Evolutionary conservation across 257 asterid species (phyloP).

Genomic region (Lantana camara): DNA sequence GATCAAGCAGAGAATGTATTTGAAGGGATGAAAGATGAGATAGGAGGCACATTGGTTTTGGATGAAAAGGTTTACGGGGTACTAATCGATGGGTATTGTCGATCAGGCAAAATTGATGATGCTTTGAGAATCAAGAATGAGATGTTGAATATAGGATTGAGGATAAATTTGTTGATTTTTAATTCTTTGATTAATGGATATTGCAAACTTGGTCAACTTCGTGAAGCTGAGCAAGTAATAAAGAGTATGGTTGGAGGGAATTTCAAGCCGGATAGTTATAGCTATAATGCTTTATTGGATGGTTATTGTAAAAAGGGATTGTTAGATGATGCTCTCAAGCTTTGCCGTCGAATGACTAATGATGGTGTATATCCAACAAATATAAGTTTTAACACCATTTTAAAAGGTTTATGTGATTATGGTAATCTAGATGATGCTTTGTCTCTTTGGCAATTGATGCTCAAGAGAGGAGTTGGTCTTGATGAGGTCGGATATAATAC

Average conservation of each 20-base stretch:
- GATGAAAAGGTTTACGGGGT: constrained; percentile 78
- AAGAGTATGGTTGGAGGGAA: constrained; percentile 50
- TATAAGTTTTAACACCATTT: constrained; percentile 71
- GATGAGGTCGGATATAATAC: constrained; percentile 74
- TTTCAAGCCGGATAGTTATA: constrained; percentile 74
- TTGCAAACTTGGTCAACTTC: constrained; percentile 63
- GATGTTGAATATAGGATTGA: constrained; percentile 67
- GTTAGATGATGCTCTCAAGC: constrained; percentile 57
- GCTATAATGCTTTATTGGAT: constrained; percentile 69
- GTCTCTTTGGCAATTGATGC: constrained; percentile 74
- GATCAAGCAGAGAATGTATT: constrained; percentile 67
- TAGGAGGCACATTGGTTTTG: constrained; percentile 36
- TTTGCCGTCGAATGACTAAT: constrained; percentile 64
- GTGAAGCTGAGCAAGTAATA: constrained; percentile 59
- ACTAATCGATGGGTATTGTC: constrained; percentile 77
- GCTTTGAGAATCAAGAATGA: constrained; percentile 69
- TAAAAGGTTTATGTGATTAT: constrained; percentile 71
- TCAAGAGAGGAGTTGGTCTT: constrained; percentile 67
- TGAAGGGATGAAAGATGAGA: constrained; percentile 53
- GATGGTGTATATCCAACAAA: constrained; percentile 61
- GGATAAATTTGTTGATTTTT: constrained; percentile 60
- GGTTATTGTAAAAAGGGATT: constrained; percentile 75
- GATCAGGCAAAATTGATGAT: constrained; percentile 74
- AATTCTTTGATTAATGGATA: constrained; percentile 85
- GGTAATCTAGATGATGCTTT: constrained; percentile 72